phyloP scores from a whole-genome alignment of 495 filamentous ascomycete species.

The Penicillium bialowiezense region DNA sequence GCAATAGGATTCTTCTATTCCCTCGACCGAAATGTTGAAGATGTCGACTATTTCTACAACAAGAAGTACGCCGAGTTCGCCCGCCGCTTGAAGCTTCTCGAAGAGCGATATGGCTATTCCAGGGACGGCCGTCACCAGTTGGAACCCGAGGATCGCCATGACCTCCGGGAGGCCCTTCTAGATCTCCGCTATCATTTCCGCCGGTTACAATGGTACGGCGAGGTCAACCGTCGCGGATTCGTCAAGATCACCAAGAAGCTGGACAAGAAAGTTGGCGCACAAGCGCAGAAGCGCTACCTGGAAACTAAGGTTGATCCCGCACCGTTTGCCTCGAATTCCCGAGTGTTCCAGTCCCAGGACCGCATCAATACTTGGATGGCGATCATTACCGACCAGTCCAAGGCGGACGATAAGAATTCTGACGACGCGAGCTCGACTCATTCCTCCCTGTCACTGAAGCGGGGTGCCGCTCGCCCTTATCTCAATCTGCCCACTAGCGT shows the following conservation, averaged over 20 bases:
- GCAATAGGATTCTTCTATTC: conserved; percentile 86
- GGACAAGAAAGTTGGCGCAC: conserved; percentile 79
- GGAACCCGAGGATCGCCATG: conserved; percentile 77
- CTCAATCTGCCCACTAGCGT: conserved; percentile 64
- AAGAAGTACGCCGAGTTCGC: conserved; percentile 83
- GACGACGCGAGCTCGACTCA: conserved; percentile 71
- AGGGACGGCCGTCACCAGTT: conserved; percentile 48
- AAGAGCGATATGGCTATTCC: conserved; percentile 74
- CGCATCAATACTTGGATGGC: conserved; percentile 91
- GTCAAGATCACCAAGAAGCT: conserved; percentile 98
- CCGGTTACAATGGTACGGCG: conserved; percentile 95
- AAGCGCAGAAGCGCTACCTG: conserved; percentile 77
- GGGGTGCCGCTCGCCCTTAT: conserved; percentile 65
- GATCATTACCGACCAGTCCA: conserved; percentile 45
- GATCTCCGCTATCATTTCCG: conserved; percentile 83
- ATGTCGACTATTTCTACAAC: conserved; percentile 93
- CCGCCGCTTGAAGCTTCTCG: conserved; percentile 76
- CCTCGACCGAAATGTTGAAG: conserved; percentile 93
- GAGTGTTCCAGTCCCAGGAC: conserved; percentile 63
- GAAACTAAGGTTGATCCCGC: conserved; percentile 82
- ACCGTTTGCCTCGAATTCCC: conserved; percentile 75
- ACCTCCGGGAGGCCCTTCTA: conserved; percentile 82
- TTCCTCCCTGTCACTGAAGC: conserved; percentile 68
- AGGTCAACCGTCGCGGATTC: conserved; percentile 93
- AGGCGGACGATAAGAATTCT: conserved; percentile 61